Evolutionary conservation across 2,329 filamentous ascomycete genomes (phyloP), one percentile per base, ranked within the genome.

Genomic region (Aspergillus pseudoviridinutans): DNA sequence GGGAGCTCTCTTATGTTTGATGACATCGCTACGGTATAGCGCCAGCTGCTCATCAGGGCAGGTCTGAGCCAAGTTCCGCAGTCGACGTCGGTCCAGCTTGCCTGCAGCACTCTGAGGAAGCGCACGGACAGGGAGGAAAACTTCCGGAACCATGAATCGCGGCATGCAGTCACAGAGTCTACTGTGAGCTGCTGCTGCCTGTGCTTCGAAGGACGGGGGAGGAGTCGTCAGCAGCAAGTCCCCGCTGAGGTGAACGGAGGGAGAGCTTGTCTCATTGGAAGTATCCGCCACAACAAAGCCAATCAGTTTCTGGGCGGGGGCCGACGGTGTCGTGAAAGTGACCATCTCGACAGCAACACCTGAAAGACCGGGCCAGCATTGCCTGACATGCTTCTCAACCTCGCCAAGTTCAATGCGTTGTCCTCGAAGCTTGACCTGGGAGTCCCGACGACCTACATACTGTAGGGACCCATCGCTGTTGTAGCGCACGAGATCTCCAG

Each of bases 351-450:
- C 57, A 24, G 53, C 29, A 6, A 41, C 47, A 29, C 38, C 12
- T 3, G 35, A 20, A 14, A 24, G 44, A 6, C 28, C 49, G 3
- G 22, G 7, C 57, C 71, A 57, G 51, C 74, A 50, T 10, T 38
- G 25, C 4, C 25, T 42, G 3, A 58, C 38, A 55, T 75, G 74
- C 60, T 68, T 66, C 65, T 72, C 79, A 52, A 76, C 76, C 64
- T 76, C 78, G 38, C 69, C 76, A 53, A 84, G 76, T 71, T 84
- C 87, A 47, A 86, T 80, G 49, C 85, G 74, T 61, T 82, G 84
- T 22, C 87, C 87, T 2, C 78, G 75, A 17, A 87, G 69, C 69
- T 88, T 87, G 56, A 85, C 80, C 67, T 84, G 84, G 28, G 78
- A 78, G 59, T 87, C 85, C 61, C 82, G 84, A 44, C 86, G 78